These are phyloP conservation scores for Plasmodium adleri DNA, from an alignment of 169 alveolate genomes.

Conservation along the genomic window DNA sequence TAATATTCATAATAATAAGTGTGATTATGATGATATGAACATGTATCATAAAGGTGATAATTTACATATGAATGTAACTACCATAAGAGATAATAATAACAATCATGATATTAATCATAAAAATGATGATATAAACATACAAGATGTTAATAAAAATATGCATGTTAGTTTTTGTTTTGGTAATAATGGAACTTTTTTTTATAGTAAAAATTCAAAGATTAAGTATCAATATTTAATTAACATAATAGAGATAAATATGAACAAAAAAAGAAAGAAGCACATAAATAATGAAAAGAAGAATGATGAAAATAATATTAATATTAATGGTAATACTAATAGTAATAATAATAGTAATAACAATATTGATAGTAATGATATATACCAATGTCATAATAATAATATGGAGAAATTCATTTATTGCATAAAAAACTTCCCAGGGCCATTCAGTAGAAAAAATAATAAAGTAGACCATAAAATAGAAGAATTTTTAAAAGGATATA, in stretches of 20 bases:
- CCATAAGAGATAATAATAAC: no score
- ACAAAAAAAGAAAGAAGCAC: neutral
- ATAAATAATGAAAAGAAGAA: neutral
- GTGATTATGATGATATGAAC: no score
- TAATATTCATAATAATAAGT: no score
- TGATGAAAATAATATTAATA: no score
- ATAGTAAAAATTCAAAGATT: constrained; percentile 14
- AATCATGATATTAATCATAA: no score
- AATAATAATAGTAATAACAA: no score
- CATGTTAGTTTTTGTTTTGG: constrained; percentile 53
- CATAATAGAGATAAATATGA: constrained; percentile 1
- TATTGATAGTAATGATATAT: neutral
- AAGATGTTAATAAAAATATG: neutral
- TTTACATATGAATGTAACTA: no score
- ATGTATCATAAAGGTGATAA: no score
- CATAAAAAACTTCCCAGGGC: constrained; percentile 51
- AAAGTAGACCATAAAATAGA: constrained; percentile 46
- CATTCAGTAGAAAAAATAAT: constrained; percentile 23
- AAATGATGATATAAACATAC: no score
- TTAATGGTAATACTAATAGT: no score
- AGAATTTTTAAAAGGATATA: constrained; percentile 9
- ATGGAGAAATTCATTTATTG: constrained; percentile 22
- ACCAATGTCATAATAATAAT: neutral
- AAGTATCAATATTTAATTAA: constrained; percentile 10
- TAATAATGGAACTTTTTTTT: constrained; percentile 33